These are phyloP conservation scores for Aspergillus candidus DNA, from an alignment of 2,329 filamentous ascomycete species.

Conservation along the genomic window DNA sequence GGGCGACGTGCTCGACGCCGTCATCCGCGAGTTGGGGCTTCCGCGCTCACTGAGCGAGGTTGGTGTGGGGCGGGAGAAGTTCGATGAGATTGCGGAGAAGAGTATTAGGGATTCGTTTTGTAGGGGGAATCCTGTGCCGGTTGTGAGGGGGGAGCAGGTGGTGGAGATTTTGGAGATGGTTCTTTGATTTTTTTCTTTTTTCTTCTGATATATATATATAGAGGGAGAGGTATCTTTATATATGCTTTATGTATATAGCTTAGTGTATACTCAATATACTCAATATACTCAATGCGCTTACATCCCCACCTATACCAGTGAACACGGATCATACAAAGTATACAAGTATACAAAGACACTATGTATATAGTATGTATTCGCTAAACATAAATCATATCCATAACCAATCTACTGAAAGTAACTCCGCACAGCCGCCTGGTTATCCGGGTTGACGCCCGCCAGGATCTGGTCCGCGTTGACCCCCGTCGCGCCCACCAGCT, in stretches of 20 bases:
- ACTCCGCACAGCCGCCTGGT: slow-evolving; percentile 70
- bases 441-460: slow-evolving; percentile 68
- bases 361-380: slow-evolving; percentile 8
- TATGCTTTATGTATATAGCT: neutral
- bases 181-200: slow-evolving; percentile 5
- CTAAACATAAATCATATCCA: neutral
- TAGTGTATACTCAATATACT: neutral
- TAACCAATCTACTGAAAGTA: slow-evolving; percentile 60
- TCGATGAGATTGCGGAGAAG: slow-evolving; percentile 45
- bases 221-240: neutral
- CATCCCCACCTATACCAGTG: neutral
- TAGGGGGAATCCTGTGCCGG: slow-evolving; percentile 46
- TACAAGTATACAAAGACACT: no score
- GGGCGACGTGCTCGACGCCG: slow-evolving; percentile 47
- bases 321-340: no score
- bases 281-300: no score
- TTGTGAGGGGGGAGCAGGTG: slow-evolving; percentile 45
- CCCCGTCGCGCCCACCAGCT: slow-evolving; percentile 65
- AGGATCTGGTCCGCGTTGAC: slow-evolving; percentile 72
- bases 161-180: slow-evolving; percentile 47
- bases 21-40: slow-evolving; percentile 50
- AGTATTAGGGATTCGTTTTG: slow-evolving; percentile 48
- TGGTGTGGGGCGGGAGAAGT: slow-evolving; percentile 43
- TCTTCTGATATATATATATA: neutral
- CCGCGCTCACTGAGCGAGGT: slow-evolving; percentile 50